A percentile compares a stretch with the other conserved stretches of the same genome.
These are phyloP conservation scores for Citrus australasica DNA, from an alignment of 345 rosid genomes.

Conservation along the genomic window DNA sequence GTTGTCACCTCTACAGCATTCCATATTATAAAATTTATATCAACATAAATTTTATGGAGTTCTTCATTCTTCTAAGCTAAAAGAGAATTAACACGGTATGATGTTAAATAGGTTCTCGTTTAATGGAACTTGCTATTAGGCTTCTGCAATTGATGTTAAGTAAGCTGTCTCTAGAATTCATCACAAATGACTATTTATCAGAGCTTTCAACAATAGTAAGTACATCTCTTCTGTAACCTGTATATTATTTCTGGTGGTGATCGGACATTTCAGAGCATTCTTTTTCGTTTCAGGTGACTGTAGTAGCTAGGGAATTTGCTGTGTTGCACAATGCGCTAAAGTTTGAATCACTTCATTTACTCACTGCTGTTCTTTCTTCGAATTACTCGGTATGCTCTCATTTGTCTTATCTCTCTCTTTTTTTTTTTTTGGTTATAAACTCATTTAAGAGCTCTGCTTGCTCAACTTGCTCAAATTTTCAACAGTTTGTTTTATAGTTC, in stretches of 20 bases:
- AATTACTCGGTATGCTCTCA: slow-evolving; percentile 42
- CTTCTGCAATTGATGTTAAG: slow-evolving; percentile 50
- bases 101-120: slow-evolving; percentile 60
- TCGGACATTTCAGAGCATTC: neutral
- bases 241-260: neutral
- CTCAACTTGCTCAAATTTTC: neutral
- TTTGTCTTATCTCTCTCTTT: neutral
- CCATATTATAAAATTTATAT: too few relatives aligned
- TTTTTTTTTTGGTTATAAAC: neutral
- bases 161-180: slow-evolving; percentile 41
- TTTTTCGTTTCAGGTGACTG: slow-evolving; percentile 42
- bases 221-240: slow-evolving; percentile 11
- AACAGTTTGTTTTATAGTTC: neutral
- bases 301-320: slow-evolving; percentile 69
- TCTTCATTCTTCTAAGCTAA: neutral
- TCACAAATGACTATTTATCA: slow-evolving; percentile 30
- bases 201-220: slow-evolving; percentile 69
- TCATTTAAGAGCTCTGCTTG: neutral
- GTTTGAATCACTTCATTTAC: slow-evolving; percentile 82
- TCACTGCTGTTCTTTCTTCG: slow-evolving; percentile 65
- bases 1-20: neutral
- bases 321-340: slow-evolving; percentile 71
- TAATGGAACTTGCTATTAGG: slow-evolving; percentile 69
- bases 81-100: neutral
- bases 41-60: neutral